A percentile compares a stretch with the other conserved stretches of the same genome.
These are phyloP conservation scores for Termitomyces sp. DNA, from an alignment of 768 basidiomycete species.

Conservation along the genomic window DNA sequence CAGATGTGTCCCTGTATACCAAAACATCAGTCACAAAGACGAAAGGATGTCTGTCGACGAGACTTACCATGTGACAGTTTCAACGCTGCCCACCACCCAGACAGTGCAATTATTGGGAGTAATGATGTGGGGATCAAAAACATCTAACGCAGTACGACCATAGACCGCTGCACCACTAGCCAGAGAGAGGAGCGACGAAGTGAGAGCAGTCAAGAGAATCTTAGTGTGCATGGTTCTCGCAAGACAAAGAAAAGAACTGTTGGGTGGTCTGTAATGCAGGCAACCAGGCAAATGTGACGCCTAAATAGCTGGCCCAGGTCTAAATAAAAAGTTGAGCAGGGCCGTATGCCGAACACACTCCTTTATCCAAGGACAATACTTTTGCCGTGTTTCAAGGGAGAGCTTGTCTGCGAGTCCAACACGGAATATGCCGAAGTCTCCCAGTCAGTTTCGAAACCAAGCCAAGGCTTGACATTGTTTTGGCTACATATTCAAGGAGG, in stretches of 20 bases:
- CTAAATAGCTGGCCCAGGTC: neutral
- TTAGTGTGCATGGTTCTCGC: constrained; percentile 9
- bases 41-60: too few species aligned
- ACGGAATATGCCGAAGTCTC: too few species aligned
- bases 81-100: constrained; percentile 20
- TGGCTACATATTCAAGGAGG: neutral
- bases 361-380: neutral
- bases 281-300: neutral
- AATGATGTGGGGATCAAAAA: constrained; percentile 24
- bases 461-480: too few species aligned
- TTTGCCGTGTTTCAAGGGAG: neutral
- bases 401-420: too few species aligned
- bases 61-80: constrained; percentile 24
- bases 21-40: neutral
- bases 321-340: neutral
- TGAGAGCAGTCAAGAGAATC: constrained; percentile 14
- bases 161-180: constrained; percentile 12
- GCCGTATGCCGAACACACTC: neutral
- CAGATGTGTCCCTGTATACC: constrained; percentile 28
- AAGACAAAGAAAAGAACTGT: neutral
- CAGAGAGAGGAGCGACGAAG: constrained; percentile 16
- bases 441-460: too few species aligned
- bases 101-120: constrained; percentile 18
- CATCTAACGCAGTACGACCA: constrained; percentile 16
- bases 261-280: neutral